Conservation (phyloP, 139 green algal species). For the Nannochloris sp. region DNA sequence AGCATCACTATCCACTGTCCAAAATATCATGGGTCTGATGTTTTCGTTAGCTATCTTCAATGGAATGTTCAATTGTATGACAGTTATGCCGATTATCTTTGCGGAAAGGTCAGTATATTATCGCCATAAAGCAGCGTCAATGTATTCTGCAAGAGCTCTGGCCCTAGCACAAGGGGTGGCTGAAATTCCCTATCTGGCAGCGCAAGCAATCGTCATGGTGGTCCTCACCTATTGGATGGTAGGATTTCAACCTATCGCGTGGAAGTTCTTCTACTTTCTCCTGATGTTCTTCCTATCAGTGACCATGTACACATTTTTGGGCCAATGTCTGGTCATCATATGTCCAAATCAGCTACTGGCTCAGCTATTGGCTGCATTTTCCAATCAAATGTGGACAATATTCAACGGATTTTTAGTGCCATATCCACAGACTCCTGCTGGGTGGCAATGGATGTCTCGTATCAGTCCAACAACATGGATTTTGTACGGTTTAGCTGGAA, state of each 20-base stretch:
- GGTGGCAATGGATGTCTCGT: constrained; percentile 64
- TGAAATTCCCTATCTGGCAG: constrained; percentile 20
- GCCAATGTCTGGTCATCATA: constrained; percentile 15
- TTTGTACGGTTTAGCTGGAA: constrained; percentile 3
- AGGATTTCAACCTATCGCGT: constrained; percentile 22
- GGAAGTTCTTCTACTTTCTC: constrained; percentile 30
- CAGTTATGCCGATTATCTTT: constrained; percentile 6
- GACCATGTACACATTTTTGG: constrained; percentile 23
- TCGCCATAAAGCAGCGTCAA: constrained; percentile 24
- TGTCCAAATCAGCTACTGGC: constrained; percentile 29
- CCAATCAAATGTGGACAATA: constrained; percentile 46
- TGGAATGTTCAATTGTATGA: constrained; percentile 50
- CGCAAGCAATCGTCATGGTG: constrained; percentile 25
- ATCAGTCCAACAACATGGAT: constrained; percentile 42
- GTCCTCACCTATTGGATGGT: constrained; percentile 31
- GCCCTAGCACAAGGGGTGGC: neutral
- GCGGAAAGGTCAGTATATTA: constrained; percentile 25
- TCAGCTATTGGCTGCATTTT: constrained; percentile 10
- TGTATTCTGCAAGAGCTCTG: constrained; percentile 19
- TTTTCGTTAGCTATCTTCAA: constrained; percentile 28
- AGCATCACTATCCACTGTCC: constrained; percentile 16
- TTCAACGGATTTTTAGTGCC: constrained; percentile 65
- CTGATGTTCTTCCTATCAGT: constrained; percentile 21
- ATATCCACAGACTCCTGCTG: constrained; percentile 53
- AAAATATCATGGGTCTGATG: constrained; percentile 40